A percentile compares a stretch with the other conserved stretches of the same genome.
Conservation (phyloP, 2,329 filamentous ascomycete genomes). For the Fusarium beomiforme region DNA sequence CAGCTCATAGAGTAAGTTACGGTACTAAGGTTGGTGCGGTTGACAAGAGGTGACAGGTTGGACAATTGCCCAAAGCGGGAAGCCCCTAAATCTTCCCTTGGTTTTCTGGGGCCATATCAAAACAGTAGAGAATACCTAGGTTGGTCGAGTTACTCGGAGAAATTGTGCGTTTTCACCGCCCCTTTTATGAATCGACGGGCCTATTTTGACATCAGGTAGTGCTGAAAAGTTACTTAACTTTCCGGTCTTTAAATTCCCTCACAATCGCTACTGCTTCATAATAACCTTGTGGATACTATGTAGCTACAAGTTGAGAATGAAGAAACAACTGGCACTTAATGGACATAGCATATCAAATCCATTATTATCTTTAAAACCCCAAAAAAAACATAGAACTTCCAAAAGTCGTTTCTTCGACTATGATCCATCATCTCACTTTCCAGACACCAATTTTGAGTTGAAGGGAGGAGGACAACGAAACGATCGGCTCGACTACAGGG, state of each 20-base stretch:
- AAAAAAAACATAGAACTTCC: background rate
- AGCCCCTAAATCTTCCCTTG: constrained; percentile 1
- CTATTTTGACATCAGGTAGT: background rate
- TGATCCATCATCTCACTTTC: background rate
- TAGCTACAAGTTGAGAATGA: too few species aligned
- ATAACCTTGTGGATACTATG: background rate
- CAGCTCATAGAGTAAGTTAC: background rate
- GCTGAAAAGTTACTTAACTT: background rate
- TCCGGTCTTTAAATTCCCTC: background rate
- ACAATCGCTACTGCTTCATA: background rate
- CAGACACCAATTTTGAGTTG: background rate
- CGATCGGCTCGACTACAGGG: constrained; percentile 3
- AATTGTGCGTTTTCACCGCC: too few species aligned
- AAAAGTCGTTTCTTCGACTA: background rate
- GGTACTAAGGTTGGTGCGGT: background rate
- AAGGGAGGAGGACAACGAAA: background rate
- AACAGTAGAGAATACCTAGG: background rate
- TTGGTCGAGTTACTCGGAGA: too few species aligned
- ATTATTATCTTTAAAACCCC: background rate
- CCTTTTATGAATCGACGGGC: background rate
- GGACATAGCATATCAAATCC: too few species aligned
- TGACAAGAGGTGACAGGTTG: constrained; percentile 14
- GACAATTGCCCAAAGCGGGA: constrained; percentile 10
- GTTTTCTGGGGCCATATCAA: constrained; percentile 19
- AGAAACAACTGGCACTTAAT: background rate